phyloP scores from a whole-genome alignment of 116 monocot genomes.

The Cymodocea nodosa region DNA sequence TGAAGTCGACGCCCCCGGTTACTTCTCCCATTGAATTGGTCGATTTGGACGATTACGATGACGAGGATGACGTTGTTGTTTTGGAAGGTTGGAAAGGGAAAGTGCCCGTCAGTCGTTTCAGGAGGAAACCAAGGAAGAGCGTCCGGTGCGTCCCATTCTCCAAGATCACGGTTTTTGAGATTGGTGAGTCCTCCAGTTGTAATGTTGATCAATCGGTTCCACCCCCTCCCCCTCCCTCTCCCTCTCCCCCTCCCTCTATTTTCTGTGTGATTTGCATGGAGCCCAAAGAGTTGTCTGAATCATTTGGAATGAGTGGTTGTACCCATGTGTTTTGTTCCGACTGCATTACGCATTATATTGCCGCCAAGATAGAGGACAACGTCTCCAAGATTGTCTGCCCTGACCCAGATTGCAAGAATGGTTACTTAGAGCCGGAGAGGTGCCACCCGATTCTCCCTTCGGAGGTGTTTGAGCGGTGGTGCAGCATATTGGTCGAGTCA shows the following conservation, averaged over 20 bases:
- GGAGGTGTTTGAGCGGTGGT: slow-evolving; percentile 39
- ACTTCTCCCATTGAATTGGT: neutral
- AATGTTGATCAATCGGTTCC: neutral
- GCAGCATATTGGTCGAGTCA: slow-evolving; percentile 27
- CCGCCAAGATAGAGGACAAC: slow-evolving; percentile 35
- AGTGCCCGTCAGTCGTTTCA: neutral
- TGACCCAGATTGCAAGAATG: slow-evolving; percentile 33
- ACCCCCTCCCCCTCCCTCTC: neutral
- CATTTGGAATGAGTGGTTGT: slow-evolving; percentile 19
- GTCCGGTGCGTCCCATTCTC: neutral
- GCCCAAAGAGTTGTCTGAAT: slow-evolving; percentile 1
- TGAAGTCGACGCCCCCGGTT: neutral
- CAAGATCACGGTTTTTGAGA: neutral
- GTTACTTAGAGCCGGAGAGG: slow-evolving; percentile 21
- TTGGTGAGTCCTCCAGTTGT: slow-evolving; percentile 8
- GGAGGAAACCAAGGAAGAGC: neutral
- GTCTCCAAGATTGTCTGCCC: slow-evolving; percentile 31
- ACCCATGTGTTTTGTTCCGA: slow-evolving; percentile 37
- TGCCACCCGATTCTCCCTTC: slow-evolving; percentile 24
- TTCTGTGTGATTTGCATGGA: slow-evolving; percentile 62
- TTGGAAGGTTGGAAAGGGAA: slow-evolving; percentile 8
- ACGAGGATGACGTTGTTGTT: slow-evolving; percentile 2
- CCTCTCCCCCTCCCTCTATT: neutral
- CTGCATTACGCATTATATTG: slow-evolving; percentile 28
- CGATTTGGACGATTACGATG: neutral